These are phyloP conservation scores for Linum lewisii DNA, from an alignment of 345 rosid genomes.

Conservation along the genomic window DNA sequence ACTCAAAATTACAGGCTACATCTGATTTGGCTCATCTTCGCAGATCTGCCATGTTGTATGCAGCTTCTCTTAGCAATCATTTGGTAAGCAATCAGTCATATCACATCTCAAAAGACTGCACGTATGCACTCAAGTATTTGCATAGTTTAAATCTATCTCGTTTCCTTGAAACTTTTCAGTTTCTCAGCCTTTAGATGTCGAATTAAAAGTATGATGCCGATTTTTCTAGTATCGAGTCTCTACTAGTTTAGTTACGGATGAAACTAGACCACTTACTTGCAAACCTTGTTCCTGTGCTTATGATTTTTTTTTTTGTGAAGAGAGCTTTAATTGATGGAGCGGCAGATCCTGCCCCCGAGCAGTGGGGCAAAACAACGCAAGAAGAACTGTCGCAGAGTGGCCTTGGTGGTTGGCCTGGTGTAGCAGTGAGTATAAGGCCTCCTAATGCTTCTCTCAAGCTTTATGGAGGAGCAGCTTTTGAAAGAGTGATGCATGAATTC, in stretches of 20 bases:
- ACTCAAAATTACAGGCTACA: slow-evolving; percentile 69
- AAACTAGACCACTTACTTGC: not conserved
- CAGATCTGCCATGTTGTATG: slow-evolving; percentile 71
- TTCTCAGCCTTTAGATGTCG: not conserved
- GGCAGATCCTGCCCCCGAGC: slow-evolving; percentile 95
- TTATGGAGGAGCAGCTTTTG: slow-evolving; percentile 98
- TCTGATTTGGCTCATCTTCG: slow-evolving; percentile 87
- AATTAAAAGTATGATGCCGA: not conserved
- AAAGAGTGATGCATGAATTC: slow-evolving; percentile 88
- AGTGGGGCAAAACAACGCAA: slow-evolving; percentile 87
- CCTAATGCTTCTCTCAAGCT: slow-evolving; percentile 88
- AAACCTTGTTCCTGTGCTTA: slow-evolving; percentile 8
- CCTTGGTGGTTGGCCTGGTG: slow-evolving; percentile 94
- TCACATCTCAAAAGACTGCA: not conserved
- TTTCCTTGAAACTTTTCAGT: not conserved
- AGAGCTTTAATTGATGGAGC: slow-evolving; percentile 94
- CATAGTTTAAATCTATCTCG: not conserved
- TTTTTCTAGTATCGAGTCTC: not conserved
- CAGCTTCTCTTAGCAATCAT: slow-evolving; percentile 79
- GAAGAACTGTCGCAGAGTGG: slow-evolving; percentile 87
- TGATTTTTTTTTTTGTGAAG: slow-evolving; percentile 31
- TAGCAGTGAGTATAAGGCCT: slow-evolving; percentile 55
- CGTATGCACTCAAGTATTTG: not conserved
- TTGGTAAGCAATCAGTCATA: slow-evolving; percentile 43
- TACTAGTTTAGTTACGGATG: not conserved